Conservation (phyloP, 75 land plant species). For the Larix kaempferi region DNA sequence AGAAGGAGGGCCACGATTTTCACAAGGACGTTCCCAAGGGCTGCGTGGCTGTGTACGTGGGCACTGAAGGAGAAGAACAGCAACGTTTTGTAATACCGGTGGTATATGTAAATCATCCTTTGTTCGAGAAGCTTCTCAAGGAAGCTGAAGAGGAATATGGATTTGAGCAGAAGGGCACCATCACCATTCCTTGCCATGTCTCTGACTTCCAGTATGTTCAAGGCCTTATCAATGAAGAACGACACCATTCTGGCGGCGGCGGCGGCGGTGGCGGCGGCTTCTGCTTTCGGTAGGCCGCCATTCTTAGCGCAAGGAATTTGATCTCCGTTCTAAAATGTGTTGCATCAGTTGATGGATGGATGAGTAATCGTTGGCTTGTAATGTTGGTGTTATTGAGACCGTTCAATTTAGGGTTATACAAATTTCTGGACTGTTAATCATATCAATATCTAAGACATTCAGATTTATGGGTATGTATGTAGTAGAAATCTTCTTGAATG, state of each 20-base stretch:
- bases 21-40: slow-evolving; percentile 51
- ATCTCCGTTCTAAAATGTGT: too few species aligned
- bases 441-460: too few species aligned
- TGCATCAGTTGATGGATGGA: too few species aligned
- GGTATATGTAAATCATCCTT: slow-evolving; percentile 55
- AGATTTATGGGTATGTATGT: too few species aligned
- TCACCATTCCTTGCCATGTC: slow-evolving; percentile 65
- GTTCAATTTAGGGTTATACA: too few species aligned
- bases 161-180: slow-evolving; percentile 59
- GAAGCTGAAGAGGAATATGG: slow-evolving; percentile 71
- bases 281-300: too few species aligned
- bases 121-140: slow-evolving; percentile 59
- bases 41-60: slow-evolving; percentile 53
- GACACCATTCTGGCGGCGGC: neutral
- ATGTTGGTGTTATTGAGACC: too few species aligned
- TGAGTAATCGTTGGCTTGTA: too few species aligned
- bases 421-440: too few species aligned
- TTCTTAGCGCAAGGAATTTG: too few species aligned
- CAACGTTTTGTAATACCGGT: slow-evolving; percentile 65
- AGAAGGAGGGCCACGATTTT: neutral
- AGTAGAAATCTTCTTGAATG: too few species aligned
- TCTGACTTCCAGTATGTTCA: slow-evolving; percentile 45
- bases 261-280: too few species aligned
- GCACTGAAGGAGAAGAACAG: slow-evolving; percentile 45
- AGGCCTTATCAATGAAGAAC: slow-evolving; percentile 45